Conservation (phyloP, 257 asterid genomes). For the Solanum sitiens region DNA sequence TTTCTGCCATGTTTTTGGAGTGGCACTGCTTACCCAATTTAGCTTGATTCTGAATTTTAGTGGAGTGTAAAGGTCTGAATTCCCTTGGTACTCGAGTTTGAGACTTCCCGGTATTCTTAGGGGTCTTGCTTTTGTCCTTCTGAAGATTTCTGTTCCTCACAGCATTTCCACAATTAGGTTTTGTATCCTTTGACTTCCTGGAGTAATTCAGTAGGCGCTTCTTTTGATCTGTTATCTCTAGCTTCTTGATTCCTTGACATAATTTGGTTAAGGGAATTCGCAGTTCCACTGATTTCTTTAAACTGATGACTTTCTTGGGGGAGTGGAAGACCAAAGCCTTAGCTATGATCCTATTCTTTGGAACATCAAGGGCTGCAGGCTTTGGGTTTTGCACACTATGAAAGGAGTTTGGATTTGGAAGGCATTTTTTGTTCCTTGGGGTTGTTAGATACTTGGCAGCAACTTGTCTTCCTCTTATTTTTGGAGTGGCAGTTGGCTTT, state of each 20-base stretch:
- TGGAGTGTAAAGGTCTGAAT: background rate
- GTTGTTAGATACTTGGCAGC: conserved; percentile 92
- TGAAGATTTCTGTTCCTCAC: conserved; percentile 9
- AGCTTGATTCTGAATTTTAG: conserved; percentile 6
- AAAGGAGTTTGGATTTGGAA: conserved; percentile 29
- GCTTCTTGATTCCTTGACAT: conserved; percentile 58
- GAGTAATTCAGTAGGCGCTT: conserved; percentile 25
- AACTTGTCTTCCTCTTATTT: conserved; percentile 51
- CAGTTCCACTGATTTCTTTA: conserved; percentile 47
- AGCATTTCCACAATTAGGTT: conserved; percentile 5
- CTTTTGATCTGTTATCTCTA: conserved; percentile 59
- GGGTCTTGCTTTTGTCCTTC: conserved; percentile 18
- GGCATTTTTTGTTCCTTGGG: conserved; percentile 57
- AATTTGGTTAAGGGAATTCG: conserved; percentile 48
- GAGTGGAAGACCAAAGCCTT: conserved; percentile 69
- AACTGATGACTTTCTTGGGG: conserved; percentile 46
- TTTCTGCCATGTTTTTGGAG: background rate
- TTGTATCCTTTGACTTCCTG: conserved; percentile 21
- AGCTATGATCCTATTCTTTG: conserved; percentile 31
- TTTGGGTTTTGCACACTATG: conserved; percentile 66
- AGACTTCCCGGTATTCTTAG: conserved; percentile 3
- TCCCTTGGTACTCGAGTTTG: conserved; percentile 10
- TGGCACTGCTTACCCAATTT: background rate
- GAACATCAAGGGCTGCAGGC: conserved; percentile 26
- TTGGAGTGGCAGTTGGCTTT: conserved; percentile 45